Conservation (phyloP, 208 protist species). For the Trichomonas tenax region DNA sequence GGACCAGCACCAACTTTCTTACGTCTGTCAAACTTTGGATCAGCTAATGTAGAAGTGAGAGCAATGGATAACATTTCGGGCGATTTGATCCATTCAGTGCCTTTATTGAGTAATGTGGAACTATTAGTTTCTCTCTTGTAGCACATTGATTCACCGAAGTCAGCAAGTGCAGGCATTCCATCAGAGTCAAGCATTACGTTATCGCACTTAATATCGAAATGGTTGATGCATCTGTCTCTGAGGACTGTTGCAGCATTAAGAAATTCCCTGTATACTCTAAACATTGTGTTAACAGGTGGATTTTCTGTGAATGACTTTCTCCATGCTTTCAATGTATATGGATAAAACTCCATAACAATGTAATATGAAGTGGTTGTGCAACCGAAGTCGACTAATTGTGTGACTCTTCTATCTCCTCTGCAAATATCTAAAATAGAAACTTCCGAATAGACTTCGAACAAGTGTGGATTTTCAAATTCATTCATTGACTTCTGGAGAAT, state of each 20-base stretch:
- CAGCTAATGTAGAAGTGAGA: not conserved
- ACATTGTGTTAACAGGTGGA: not conserved
- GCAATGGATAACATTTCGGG: constrained; percentile 6
- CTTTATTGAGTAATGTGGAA: not conserved
- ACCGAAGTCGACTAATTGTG: not conserved
- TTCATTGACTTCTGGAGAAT: not conserved
- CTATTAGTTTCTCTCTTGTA: not conserved
- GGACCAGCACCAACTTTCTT: constrained; percentile 18
- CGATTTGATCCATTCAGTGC: constrained; percentile 9
- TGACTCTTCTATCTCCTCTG: not conserved
- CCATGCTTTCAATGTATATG: not conserved
- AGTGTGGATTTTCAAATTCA: constrained; percentile 10
- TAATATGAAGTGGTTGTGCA: not conserved
- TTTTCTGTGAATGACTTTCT: not conserved
- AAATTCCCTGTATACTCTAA: not conserved
- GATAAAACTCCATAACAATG: constrained; percentile 5
- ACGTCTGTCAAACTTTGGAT: not conserved
- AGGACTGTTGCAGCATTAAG: not conserved
- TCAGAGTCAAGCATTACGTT: not conserved
- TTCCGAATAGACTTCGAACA: not conserved
- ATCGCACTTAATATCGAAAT: constrained; percentile 19
- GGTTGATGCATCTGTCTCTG: not conserved
- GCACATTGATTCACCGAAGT: constrained; percentile 13
- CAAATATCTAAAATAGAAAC: not conserved
- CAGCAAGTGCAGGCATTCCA: not conserved